phyloP scores from a whole-genome alignment of 2,329 filamentous ascomycete species.

The Fusarium neocosmosporiellum region DNA sequence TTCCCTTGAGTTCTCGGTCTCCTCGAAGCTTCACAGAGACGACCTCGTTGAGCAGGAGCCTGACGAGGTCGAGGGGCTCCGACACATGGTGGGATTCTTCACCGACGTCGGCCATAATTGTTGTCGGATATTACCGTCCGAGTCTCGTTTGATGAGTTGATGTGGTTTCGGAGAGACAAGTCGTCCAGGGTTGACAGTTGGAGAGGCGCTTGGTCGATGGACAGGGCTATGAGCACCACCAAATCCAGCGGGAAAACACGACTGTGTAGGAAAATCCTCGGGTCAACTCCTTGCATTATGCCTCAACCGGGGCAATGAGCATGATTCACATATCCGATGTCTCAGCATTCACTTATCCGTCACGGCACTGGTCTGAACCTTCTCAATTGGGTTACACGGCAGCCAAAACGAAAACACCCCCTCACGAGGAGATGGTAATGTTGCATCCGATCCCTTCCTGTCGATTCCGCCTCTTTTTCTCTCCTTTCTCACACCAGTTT shows the following conservation, averaged over 20 bases:
- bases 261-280: slow-evolving; percentile 40
- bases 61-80: slow-evolving; percentile 95
- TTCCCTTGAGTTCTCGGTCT: slow-evolving; percentile 93
- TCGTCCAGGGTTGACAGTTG: slow-evolving; percentile 17
- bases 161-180: slow-evolving; percentile 13
- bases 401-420: slow-evolving; percentile 30
- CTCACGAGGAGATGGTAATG: slow-evolving; percentile 31
- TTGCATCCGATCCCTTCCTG: slow-evolving; percentile 14
- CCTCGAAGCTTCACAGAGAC: slow-evolving; percentile 98
- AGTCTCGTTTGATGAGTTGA: slow-evolving; percentile 8
- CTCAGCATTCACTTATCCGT: slow-evolving; percentile 28
- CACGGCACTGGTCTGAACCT: slow-evolving; percentile 14
- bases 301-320: neutral
- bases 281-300: slow-evolving; percentile 21
- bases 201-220: slow-evolving; percentile 18
- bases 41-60: slow-evolving; percentile 92
- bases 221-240: slow-evolving; percentile 30
- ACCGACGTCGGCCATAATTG: slow-evolving; percentile 83
- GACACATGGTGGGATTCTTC: slow-evolving; percentile 79
- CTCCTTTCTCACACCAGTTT: slow-evolving; percentile 2
- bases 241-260: slow-evolving; percentile 37
- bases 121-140: neutral
- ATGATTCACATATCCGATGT: slow-evolving; percentile 15
- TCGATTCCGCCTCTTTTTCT: slow-evolving; percentile 9
- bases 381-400: slow-evolving; percentile 39